Percentiles rank a stretch among this genome's conserved stretches.
Conservation (phyloP, 2,329 filamentous ascomycete species). For the Grosmannia penicillata region DNA sequence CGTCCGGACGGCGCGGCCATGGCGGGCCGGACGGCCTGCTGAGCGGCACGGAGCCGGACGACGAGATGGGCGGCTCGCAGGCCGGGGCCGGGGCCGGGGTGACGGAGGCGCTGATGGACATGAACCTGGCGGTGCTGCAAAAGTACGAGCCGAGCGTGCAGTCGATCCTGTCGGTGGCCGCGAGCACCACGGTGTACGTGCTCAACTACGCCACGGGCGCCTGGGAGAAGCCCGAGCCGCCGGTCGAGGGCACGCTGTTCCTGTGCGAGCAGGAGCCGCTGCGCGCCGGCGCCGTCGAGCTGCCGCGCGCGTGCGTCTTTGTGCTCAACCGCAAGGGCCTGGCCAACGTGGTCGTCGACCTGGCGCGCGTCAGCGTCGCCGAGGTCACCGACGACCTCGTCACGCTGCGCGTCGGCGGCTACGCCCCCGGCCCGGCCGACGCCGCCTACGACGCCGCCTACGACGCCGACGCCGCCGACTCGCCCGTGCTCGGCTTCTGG, state of each 20-base stretch:
- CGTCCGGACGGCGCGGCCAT: constrained; percentile 19
- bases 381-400: constrained; percentile 42
- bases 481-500: constrained; percentile 36
- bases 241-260: constrained; percentile 75
- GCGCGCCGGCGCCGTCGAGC: constrained; percentile 19
- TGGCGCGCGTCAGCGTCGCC: constrained; percentile 45
- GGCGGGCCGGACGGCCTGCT: background rate
- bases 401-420: constrained; percentile 9
- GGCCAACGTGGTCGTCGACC: constrained; percentile 53
- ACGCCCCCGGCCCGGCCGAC: no score
- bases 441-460: background rate
- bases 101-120: constrained; percentile 36
- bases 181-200: constrained; percentile 74
- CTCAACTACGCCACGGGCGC: constrained; percentile 48
- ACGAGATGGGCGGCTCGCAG: no score
- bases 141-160: constrained; percentile 65
- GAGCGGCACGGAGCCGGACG: background rate
- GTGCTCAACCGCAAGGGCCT: constrained; percentile 59
- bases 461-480: background rate
- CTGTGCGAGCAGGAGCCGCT: constrained; percentile 51
- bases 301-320: constrained; percentile 44
- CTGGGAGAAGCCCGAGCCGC: constrained; percentile 66
- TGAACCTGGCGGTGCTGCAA: constrained; percentile 74
- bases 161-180: constrained; percentile 63
- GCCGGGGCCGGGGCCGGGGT: no score